phyloP scores from a whole-genome alignment of 129 eudicot genomes.

The Apium graveolens region DNA sequence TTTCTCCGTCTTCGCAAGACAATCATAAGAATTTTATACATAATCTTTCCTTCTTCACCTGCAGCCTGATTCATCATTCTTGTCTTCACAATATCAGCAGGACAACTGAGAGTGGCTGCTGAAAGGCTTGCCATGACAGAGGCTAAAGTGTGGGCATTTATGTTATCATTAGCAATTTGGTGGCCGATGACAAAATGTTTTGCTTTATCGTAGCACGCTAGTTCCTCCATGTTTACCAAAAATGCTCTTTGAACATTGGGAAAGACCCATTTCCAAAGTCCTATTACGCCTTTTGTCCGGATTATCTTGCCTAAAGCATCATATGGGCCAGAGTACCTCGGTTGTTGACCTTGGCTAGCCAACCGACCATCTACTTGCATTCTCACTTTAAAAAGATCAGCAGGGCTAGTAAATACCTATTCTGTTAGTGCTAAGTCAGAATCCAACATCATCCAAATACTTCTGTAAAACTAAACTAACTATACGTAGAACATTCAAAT shows the following conservation, averaged over 20 bases:
- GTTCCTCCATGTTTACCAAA: constrained; percentile 89
- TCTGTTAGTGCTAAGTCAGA: constrained; percentile 15
- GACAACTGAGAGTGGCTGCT: constrained; percentile 85
- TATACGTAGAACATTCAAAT: not conserved
- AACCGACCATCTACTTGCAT: constrained; percentile 85
- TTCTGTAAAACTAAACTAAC: not conserved
- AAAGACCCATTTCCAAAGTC: constrained; percentile 84
- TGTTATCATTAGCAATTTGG: constrained; percentile 63
- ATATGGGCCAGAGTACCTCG: constrained; percentile 54
- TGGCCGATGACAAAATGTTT: constrained; percentile 56
- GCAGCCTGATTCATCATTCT: constrained; percentile 75
- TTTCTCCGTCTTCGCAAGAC: constrained; percentile 64
- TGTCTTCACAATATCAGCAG: constrained; percentile 92
- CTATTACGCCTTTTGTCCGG: constrained; percentile 44
- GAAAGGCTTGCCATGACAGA: constrained; percentile 83
- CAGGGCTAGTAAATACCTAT: constrained; percentile 97
- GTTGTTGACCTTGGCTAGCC: constrained; percentile 65
- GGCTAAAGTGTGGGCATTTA: constrained; percentile 76
- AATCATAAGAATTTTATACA: constrained; percentile 66
- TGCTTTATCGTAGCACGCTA: constrained; percentile 96
- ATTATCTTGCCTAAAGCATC: constrained; percentile 66
- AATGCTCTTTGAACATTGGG: constrained; percentile 91
- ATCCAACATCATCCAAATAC: constrained; percentile 7
- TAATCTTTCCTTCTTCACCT: constrained; percentile 23
- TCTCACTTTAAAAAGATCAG: constrained; percentile 86